phyloP scores from a whole-genome alignment of 164 flowering plant species.

The Stephania yunnanensis region DNA sequence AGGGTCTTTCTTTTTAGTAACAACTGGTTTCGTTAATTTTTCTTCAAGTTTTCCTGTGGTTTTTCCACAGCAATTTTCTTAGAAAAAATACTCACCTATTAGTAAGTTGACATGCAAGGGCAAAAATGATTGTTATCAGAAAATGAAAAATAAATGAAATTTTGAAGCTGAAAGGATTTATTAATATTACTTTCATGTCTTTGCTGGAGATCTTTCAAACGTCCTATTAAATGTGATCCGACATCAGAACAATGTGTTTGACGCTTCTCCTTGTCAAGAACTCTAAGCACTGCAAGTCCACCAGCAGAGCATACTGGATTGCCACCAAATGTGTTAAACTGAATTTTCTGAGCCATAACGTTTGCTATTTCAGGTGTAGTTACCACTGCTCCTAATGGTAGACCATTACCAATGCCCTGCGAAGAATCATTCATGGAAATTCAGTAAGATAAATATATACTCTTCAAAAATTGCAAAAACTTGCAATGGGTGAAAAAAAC shows the following conservation, averaged over 20 bases:
- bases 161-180: conserved; percentile 1
- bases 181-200: conserved; percentile 63
- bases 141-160: neutral
- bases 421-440: conserved; percentile 11
- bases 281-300: conserved; percentile 89
- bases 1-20: no score
- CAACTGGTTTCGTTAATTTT: neutral
- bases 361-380: conserved; percentile 94
- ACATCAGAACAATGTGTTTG: conserved; percentile 82
- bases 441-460: neutral
- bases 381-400: conserved; percentile 95
- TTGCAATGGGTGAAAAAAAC: neutral
- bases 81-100: neutral
- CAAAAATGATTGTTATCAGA: neutral
- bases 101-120: neutral
- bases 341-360: conserved; percentile 81
- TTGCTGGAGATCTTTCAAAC: conserved; percentile 65
- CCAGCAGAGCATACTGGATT: conserved; percentile 98
- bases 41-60: neutral
- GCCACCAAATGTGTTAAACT: conserved; percentile 96
- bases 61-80: neutral
- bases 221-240: conserved; percentile 75
- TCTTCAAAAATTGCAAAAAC: neutral
- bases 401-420: conserved; percentile 98
- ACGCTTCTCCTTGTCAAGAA: conserved; percentile 85